Conservation (phyloP, 257 asterid genomes). For the Gardenia jasminoides region DNA sequence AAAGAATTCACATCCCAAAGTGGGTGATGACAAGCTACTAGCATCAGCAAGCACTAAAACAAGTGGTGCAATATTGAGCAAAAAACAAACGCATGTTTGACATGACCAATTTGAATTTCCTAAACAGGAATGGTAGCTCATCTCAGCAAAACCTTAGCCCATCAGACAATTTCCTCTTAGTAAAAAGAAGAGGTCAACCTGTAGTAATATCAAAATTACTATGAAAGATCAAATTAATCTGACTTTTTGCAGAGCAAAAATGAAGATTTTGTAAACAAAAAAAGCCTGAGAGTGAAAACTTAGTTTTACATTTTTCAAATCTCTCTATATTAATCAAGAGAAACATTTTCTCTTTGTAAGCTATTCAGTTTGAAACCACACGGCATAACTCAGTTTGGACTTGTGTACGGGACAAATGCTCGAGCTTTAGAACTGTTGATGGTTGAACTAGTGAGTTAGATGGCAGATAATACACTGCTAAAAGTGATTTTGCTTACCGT, state of each 20-base stretch:
- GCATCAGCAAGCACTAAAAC: not conserved
- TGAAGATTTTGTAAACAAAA: not conserved
- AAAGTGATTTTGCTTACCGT: too few relatives aligned
- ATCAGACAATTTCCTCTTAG: not conserved
- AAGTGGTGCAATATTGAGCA: not conserved
- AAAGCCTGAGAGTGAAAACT: not conserved
- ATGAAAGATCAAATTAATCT: not conserved
- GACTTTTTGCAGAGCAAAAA: not conserved
- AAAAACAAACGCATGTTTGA: not conserved
- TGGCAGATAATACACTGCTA: too few relatives aligned
- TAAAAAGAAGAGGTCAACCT: not conserved
- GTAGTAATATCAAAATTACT: not conserved
- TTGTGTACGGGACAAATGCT: too few relatives aligned
- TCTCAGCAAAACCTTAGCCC: not conserved
- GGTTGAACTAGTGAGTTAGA: too few relatives aligned
- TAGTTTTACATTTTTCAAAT: not conserved
- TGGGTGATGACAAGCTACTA: not conserved
- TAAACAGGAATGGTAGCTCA: not conserved
- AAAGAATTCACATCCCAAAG: conserved; percentile 1
- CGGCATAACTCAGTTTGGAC: too few relatives aligned
- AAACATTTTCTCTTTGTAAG: not conserved
- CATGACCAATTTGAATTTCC: not conserved
- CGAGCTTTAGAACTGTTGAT: too few relatives aligned
- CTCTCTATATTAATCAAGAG: not conserved
- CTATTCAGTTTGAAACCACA: not conserved